Base-by-base conservation (phyloP, 495 filamentous ascomycete species). In the Diplogelasinospora grovesii region DNA sequence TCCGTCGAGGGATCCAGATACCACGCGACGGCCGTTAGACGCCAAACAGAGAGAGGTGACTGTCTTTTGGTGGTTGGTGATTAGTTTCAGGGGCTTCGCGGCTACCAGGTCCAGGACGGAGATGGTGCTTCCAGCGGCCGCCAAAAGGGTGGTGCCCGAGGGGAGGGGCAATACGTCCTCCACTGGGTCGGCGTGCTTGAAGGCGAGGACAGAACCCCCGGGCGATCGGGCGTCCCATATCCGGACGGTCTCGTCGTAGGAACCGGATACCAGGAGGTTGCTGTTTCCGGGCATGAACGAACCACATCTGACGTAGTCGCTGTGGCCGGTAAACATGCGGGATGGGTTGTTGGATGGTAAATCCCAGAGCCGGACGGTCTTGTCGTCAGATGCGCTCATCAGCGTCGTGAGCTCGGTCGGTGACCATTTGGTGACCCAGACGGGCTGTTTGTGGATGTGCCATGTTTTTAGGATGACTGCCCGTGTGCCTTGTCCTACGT, bases 21-120 rank as follows among this genome's bases (percentile, higher is more conserved):
- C 74, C 33, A 99, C 69, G 30, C 93, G 75, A 5, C 78, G 78
- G 13, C 81, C 78, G 49, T 85, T 80, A 21, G 84, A 86, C 0
- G 88, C 92, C n/a, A 74, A 56, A 29, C 65, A 70, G 23, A 99
- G 73, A 3, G 85, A 77, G 0, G 92, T 97, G 22, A 99, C 87
- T 0, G 92, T 95, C 77, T 96, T 97, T 63, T 99, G 92, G 60
- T 99, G 93, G 55, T 89, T 95, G 39, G 83, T 79, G 29, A 99
- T 81, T 43, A 93, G 65, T 24, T 87, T 82, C 29, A 90, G 60
- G 2, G 88, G 88, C 53, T 85, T 89, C 20, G 85, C 93, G 33
- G 89, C 93, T 14, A 97, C 80, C 15, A 99, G 74, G 61, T 99
- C 90, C 48, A 97, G 74, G n/a, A 99, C 86, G 4, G 82, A 82